A percentile compares a stretch with the other conserved stretches of the same genome.
Conservation (phyloP, 257 asterid genomes). For the Pogostemon cablin region DNA sequence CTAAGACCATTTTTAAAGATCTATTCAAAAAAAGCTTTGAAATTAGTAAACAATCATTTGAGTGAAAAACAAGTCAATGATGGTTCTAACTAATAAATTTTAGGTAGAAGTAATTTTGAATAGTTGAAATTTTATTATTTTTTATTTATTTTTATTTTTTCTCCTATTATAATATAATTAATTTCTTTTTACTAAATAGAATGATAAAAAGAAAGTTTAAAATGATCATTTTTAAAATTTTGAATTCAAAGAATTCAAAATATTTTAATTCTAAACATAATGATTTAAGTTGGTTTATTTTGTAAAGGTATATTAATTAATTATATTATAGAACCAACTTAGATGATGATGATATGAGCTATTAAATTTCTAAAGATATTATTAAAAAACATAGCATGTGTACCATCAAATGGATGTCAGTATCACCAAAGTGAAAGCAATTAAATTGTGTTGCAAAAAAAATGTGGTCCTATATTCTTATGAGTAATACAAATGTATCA, state of each 20-base stretch:
- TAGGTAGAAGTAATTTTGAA: too few relatives aligned
- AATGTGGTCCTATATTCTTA: slow-evolving; percentile 32
- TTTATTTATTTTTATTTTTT: too few relatives aligned
- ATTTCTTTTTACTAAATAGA: too few relatives aligned
- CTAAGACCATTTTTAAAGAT: too few relatives aligned
- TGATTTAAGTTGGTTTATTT: not conserved
- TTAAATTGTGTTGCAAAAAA: slow-evolving; percentile 12
- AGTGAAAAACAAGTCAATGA: too few relatives aligned
- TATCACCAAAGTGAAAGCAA: slow-evolving; percentile 24
- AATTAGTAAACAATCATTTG: too few relatives aligned
- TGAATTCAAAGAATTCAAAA: not conserved
- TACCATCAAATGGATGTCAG: slow-evolving; percentile 22
- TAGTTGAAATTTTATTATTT: too few relatives aligned
- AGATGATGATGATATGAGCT: not conserved
- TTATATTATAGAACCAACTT: not conserved
- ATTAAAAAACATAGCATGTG: slow-evolving; percentile 32
- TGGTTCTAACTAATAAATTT: too few relatives aligned
- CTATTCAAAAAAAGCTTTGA: too few relatives aligned
- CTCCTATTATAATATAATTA: too few relatives aligned
- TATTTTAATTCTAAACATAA: not conserved
- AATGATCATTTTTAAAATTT: not conserved
- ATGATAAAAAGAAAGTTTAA: too few relatives aligned
- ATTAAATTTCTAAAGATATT: not conserved
- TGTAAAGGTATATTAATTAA: not conserved
- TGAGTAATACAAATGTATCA: slow-evolving; percentile 15